Evolutionary conservation across 1,139 yeast species (phyloP), one percentile per base, ranked within the genome.

Genomic region (Kodamaea sp.): DNA sequence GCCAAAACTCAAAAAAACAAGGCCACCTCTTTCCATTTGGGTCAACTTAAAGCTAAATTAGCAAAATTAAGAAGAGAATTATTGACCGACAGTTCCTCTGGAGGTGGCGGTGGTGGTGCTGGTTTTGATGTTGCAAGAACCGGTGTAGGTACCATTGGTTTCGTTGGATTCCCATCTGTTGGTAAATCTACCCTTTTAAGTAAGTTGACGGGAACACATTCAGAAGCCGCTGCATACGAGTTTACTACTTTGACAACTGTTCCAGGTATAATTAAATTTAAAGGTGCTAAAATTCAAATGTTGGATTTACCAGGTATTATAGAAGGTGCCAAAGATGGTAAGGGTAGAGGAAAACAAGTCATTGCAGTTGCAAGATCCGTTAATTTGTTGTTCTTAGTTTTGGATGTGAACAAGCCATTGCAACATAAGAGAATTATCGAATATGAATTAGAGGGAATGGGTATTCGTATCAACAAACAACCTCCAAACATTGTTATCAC

Each of bases 271-370:
- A 88, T 92, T 55, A 84, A 86, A 61, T 90, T 88, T 59, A 88
- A 89, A 52, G 99, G 99, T 55, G 97, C 98, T 32, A 90, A 88
- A 68, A 83, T 92, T 47, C 99, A 92, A 66, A 88, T 94, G 95
- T 72, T 92, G 56, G 99, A 92, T 77, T 75, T 92, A 51, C 99
- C 99, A 3, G 99, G 99, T 60, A 92, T 92, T 54, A 92, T 92
- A 51, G 97, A 94, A 63, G 98, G 98, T 62, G 99, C 98, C 38
- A 90, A 90, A 52, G 97, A 92, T 55, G 98, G 98, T 66, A 86
- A 90, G 62, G 98, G 99, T 70, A 81, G 99, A 71, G 99, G 99
- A 76, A 86, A 83, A 52, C 98, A 92, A 66, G 98, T 92, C 41
- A 92, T 92, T 66, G 98, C 98, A 0, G 97, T 90, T 38, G 97